Evolutionary conservation across 2,329 filamentous ascomycete species (phyloP), one percentile per base, ranked within the genome.

Genomic region (Talaromyces sp.): DNA sequence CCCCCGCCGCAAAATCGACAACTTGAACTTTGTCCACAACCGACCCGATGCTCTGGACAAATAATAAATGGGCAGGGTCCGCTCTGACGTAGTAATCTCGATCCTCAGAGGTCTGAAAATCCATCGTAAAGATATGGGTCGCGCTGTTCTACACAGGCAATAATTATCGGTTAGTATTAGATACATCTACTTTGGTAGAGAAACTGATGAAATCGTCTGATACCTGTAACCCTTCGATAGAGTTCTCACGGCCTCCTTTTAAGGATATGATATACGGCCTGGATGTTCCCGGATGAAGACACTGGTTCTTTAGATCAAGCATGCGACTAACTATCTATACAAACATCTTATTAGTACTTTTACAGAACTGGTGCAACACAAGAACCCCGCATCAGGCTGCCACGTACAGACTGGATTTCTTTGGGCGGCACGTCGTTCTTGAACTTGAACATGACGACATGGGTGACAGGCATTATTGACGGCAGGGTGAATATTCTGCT

Each of bases 91-190:
- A 92, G 68, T 90, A 91, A 63, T 87, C 82, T 56, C 88, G 79
- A 69, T 92, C 89, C 64, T 84, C 82, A 16, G 78, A 77, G 23
- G 73, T 87, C 7, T 83, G 81, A 63, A 92, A 92, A 66, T 90
- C 84, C 18, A 83, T 81, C 1, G 92, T 81, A 64, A 92, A 92
- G 0, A 81, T 87, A 70, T 92, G 89, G 0, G 87, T 87, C 59
- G 88, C 83, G 1, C 83, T 87, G 55, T 82, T 80, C 87, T 85
- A 56, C 34, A 51, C 12, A n/a, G 14, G n/a, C 9, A 27, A 3
- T 8, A 23, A 4, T 14, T 2, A 54, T 64, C 6, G 56, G 40
- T 50, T 10, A 59, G 34, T 47, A 8, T 8, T 10, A 10, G 18
- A 27, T 8, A 27, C 3, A 27, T 47, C n/a, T 44, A 7, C 6